Percentiles rank a stretch among this genome's conserved stretches.
Evolutionary conservation across 129 eudicot genomes (phyloP).

Genomic region (Arctium minus): DNA sequence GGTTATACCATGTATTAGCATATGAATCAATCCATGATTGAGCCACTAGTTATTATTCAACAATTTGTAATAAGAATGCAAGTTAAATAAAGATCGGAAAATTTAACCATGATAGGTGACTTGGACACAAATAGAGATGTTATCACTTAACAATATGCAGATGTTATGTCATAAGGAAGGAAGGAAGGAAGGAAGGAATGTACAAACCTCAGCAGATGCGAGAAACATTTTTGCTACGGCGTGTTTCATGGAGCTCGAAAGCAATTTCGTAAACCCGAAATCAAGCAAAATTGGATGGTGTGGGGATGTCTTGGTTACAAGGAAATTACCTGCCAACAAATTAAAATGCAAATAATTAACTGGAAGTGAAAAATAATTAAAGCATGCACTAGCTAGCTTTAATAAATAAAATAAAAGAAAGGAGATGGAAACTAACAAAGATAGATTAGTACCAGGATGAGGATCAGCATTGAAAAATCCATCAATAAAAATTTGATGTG

Average conservation of each 20-base stretch:
- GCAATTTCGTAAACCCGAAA: slow-evolving; percentile 86
- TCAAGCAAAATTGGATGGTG: slow-evolving; percentile 87
- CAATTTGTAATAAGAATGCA: too few relatives aligned
- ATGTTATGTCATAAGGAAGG: slow-evolving; percentile 5
- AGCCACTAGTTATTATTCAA: too few relatives aligned
- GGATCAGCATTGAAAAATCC: slow-evolving; percentile 97
- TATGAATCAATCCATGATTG: too few relatives aligned
- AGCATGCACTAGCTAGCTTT: too few relatives aligned
- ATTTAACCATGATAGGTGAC: too few relatives aligned
- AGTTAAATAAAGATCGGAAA: too few relatives aligned
- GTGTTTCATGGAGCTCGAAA: slow-evolving; percentile 69
- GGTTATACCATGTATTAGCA: too few relatives aligned
- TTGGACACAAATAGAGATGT: neutral
- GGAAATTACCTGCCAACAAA: slow-evolving; percentile 67
- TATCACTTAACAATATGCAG: neutral
- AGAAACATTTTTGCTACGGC: slow-evolving; percentile 94
- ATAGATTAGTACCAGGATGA: slow-evolving; percentile 66
- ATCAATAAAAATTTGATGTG: slow-evolving; percentile 93
- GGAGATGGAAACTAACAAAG: neutral
- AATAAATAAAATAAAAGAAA: neutral
- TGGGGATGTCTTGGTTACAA: slow-evolving; percentile 81
- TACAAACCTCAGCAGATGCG: slow-evolving; percentile 90
- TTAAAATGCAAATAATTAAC: neutral
- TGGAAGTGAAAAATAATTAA: neutral
- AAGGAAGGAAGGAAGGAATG: neutral